Base-by-base conservation (phyloP, 1,284 basidiomycete genomes). In the Phylloboletellus chloephorus region DNA sequence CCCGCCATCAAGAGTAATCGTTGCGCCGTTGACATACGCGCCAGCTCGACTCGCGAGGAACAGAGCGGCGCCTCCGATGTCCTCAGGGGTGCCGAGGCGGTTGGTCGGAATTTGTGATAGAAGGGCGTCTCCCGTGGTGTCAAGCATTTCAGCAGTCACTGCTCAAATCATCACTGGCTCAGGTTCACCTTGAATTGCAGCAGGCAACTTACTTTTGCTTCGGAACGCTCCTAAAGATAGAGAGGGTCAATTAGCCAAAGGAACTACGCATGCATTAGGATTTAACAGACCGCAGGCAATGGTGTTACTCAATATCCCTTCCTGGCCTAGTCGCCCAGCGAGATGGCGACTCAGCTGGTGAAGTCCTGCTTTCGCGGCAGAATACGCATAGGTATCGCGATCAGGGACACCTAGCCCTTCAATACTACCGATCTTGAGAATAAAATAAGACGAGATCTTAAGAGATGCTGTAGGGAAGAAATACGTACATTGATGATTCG, bases 371-470 rank as follows among this genome's bases (percentile, higher is more conserved):
- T 87, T 87, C 20, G 76, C 78, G 2, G 79, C 72, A 19, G 78
- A 74, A 56, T 86, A 86, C 2, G 81, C 79, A 51, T 79, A 86
- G 1, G 81, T 84, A 53, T 83, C 78, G 43, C 77, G 71, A 15
- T 64, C 58, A 4, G 78, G 76, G 0, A 78, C 71, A 25, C 50
- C 52, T 12, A 78, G 48, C 3, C 76, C 80, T 52, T 83, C 79
- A 13, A 82, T 67, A 2, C 76, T 79, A 9, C 80, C 81, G 52
- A 83, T 81, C 79, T 82, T 48, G 30, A 11, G n/a, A 33, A 31
- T 10, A 22, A 16, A 31, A 11, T 28, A 16, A 36, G 20, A 36
- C 4, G 21, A 21, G 16, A 9, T 15, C 4, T 3, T 3, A 3
- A 19, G 17, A 37, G 16, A 33, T 37, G 25, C 9, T 24, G 29